phyloP scores from a whole-genome alignment of 2,329 filamentous ascomycete genomes.

The Thielaviopsis punctulata region DNA sequence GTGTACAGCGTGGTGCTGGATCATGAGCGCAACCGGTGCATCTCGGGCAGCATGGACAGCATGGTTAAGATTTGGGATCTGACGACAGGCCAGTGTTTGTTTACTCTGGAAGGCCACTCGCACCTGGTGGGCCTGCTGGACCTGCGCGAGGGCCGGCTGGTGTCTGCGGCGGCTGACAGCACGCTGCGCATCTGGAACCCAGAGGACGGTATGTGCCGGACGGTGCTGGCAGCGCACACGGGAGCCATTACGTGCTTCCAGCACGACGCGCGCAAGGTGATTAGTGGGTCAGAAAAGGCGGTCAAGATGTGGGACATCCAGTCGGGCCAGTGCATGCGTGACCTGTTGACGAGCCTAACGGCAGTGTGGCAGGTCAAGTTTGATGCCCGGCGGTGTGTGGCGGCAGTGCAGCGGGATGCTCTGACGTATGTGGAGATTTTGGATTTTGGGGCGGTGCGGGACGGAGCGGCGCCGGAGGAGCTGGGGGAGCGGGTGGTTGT shows the following conservation, averaged over 20 bases:
- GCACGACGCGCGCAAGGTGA: constrained; percentile 90
- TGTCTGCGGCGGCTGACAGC: constrained; percentile 88
- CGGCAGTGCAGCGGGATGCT: constrained; percentile 82
- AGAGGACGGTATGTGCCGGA: constrained; percentile 77
- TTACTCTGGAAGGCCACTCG: constrained; percentile 83
- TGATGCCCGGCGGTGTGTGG: constrained; percentile 85
- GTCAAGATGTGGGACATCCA: constrained; percentile 98
- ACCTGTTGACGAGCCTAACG: constrained; percentile 79
- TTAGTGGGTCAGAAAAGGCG: constrained; percentile 86
- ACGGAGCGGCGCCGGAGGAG: constrained; percentile 61
- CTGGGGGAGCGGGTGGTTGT: constrained; percentile 64
- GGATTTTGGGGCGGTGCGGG: constrained; percentile 86
- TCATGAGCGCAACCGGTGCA: constrained; percentile 79
- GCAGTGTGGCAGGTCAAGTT: constrained; percentile 99
- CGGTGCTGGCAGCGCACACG: constrained; percentile 79
- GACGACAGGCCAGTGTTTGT: constrained; percentile 65
- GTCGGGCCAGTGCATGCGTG: constrained; percentile 80
- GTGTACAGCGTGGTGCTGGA: constrained; percentile 96
- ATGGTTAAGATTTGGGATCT: constrained; percentile 96
- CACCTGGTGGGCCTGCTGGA: constrained; percentile 86
- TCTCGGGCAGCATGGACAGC: constrained; percentile 97
- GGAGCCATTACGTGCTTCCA: constrained; percentile 98
- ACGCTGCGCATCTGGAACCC: constrained; percentile 96
- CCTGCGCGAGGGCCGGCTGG: constrained; percentile 72
- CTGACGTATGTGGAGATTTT: constrained; percentile 97